Base-by-base conservation (phyloP, 768 basidiomycete species). In the Suillus brevipes region DNA sequence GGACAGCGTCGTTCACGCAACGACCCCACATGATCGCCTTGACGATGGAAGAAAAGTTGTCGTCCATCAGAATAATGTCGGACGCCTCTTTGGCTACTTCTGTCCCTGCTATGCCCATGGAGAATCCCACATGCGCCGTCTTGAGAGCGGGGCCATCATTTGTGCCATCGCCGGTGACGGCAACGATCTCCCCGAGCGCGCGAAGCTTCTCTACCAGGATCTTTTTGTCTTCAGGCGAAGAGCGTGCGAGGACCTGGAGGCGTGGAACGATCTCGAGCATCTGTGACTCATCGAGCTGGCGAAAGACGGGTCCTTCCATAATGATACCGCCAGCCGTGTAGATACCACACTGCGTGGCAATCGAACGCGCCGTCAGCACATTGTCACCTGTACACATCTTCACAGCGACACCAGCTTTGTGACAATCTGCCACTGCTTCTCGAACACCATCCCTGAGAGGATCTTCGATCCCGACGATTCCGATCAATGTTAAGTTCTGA, bases 311-410 rank as follows among this genome's bases (percentile, higher is more conserved):
- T 0, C 97, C 96, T 74, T 99, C 97, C 94, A 99, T 98, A 78
- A 99, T 92, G 69, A 99, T 86, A 37, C 97, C 97, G 31, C 96
- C 96, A 3, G 90, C 78, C 20, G 90, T 91, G 80, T 91, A 99
- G 74, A 99, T 98, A 45, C 96, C 95, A 71, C 97, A 99, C 72
- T 99, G 97, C 1, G 85, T 84, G 25, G 97, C 97, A 71, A 99
- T 99, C 8, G 96, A 97, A n/a, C 95, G 88, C 59, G 93, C 94
- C 0, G 93, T 96, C 60, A 98, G 87, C 59, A 95, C 94, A 68
- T 97, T 98, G 77, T 99, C 96, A 68, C 97, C 97, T 0, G 97
- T 99, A 75, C 94, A 97, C 96, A 98, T 99, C 81, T 97, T 98
- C 79, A 99, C 89, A 28, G 84, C 82, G 16, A 99, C 95, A 66